These are phyloP conservation scores for Clarireedia monteithiana DNA, from an alignment of 2,329 filamentous ascomycete species.

Conservation along the genomic window DNA sequence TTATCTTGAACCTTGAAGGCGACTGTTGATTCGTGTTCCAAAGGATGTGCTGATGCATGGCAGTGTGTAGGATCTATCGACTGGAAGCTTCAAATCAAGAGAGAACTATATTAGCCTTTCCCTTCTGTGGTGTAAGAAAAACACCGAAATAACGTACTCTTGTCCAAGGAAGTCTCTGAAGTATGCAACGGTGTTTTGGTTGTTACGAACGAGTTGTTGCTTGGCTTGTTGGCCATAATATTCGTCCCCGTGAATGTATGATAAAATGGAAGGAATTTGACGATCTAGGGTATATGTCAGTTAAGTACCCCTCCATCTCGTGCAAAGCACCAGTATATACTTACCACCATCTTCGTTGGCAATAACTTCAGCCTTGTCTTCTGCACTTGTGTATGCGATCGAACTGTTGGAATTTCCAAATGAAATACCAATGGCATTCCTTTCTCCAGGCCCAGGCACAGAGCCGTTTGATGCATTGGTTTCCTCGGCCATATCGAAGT, in stretches of 20 bases:
- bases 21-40: slow-evolving; percentile 63
- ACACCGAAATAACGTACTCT: slow-evolving; percentile 51
- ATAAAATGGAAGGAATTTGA: slow-evolving; percentile 90
- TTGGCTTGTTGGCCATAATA: slow-evolving; percentile 96
- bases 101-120: slow-evolving; percentile 18
- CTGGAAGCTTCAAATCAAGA: slow-evolving; percentile 57
- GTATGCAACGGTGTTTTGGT: slow-evolving; percentile 86
- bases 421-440: slow-evolving; percentile 82
- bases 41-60: slow-evolving; percentile 86
- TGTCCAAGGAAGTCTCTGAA: slow-evolving; percentile 95
- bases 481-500: slow-evolving; percentile 25
- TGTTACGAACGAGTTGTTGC: slow-evolving; percentile 84
- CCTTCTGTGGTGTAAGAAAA: background rate
- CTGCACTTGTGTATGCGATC: slow-evolving; percentile 85
- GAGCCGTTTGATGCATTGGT: slow-evolving; percentile 16
- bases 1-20: slow-evolving; percentile 81
- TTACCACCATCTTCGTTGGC: slow-evolving; percentile 95
- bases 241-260: slow-evolving; percentile 92
- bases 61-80: slow-evolving; percentile 93
- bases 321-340: slow-evolving; percentile 20
- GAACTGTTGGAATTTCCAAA: slow-evolving; percentile 99
- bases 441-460: slow-evolving; percentile 43
- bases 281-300: slow-evolving; percentile 54
- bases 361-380: slow-evolving; percentile 95
- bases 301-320: slow-evolving; percentile 6